phyloP scores from a whole-genome alignment of 129 eudicot species.

The Dittrichia graveolens region DNA sequence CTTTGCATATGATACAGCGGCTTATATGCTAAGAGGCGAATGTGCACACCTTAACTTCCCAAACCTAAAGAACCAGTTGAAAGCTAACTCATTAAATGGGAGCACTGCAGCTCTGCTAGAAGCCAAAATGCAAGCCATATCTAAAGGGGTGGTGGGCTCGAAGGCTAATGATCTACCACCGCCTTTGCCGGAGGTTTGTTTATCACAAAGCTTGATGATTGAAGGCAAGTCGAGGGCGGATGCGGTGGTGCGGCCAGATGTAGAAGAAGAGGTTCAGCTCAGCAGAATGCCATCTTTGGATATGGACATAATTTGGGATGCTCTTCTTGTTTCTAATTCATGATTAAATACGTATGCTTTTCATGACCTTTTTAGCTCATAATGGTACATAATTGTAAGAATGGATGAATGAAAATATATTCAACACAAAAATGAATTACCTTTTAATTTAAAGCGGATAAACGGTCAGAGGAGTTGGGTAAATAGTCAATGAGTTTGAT shows the following conservation, averaged over 20 bases:
- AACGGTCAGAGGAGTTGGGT: not conserved
- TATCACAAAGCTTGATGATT: constrained; percentile 1
- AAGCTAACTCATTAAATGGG: constrained; percentile 47
- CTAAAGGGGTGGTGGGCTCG: constrained; percentile 21
- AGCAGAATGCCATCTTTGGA: constrained; percentile 93
- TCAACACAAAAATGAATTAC: not conserved
- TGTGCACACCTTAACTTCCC: constrained; percentile 83
- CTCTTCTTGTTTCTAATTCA: constrained; percentile 64
- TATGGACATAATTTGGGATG: constrained; percentile 95
- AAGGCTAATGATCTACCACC: constrained; percentile 22
- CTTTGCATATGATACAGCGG: constrained; percentile 88
- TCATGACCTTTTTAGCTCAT: constrained; percentile 21
- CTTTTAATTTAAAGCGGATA: constrained; percentile 3
- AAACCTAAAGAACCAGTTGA: constrained; percentile 61
- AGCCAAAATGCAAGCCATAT: constrained; percentile 59
- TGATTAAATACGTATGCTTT: constrained; percentile 28
- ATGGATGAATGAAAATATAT: constrained; percentile 15
- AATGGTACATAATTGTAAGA: not conserved
- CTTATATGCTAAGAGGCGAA: constrained; percentile 82
- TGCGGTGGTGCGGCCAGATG: constrained; percentile 33
- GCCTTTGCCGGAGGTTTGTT: not conserved
- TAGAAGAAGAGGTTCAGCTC: constrained; percentile 61
- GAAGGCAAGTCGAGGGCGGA: constrained; percentile 21
- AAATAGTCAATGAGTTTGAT: not conserved
- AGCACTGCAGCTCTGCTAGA: constrained; percentile 69